Conservation (phyloP, 352 stramenopile genomes). For the Albugo candida region DNA sequence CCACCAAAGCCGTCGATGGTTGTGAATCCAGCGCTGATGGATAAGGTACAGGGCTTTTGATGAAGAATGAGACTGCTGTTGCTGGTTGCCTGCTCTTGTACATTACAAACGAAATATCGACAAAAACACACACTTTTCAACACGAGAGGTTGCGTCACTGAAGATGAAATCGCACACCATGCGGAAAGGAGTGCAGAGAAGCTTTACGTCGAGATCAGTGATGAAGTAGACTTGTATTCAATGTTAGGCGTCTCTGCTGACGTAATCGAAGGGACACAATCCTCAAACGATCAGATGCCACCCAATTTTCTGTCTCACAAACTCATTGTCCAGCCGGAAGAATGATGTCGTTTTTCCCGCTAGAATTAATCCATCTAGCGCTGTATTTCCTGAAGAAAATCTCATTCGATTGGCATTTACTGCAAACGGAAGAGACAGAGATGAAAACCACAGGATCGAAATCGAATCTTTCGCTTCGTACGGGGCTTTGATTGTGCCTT, state of each 20-base stretch:
- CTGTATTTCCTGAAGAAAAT: conserved; percentile 50
- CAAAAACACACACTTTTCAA: not conserved
- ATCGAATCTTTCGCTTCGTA: not conserved
- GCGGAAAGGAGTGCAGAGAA: conserved; percentile 1
- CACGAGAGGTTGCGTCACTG: not conserved
- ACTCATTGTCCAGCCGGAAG: conserved; percentile 47
- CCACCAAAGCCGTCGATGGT: not conserved
- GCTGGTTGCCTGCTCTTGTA: too few relatives aligned
- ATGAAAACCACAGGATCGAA: not conserved
- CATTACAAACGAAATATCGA: too few relatives aligned
- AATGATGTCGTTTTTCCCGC: conserved; percentile 47
- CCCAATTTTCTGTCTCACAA: conserved; percentile 20
- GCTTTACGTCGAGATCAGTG: too few relatives aligned
- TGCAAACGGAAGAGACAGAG: conserved; percentile 3
- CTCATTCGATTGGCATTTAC: conserved; percentile 33
- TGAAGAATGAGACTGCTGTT: too few relatives aligned
- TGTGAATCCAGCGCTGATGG: too few relatives aligned
- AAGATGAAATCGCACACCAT: conserved; percentile 10
- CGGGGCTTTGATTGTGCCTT: conserved; percentile 48
- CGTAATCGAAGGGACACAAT: not conserved
- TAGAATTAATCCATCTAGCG: conserved; percentile 28
- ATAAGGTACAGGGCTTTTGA: too few relatives aligned
- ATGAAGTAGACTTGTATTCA: not conserved
- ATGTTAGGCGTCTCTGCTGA: not conserved
- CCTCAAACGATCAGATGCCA: not conserved